Base-by-base conservation (phyloP, 164 flowering plant species). In the Dillenia suffruticosa region DNA sequence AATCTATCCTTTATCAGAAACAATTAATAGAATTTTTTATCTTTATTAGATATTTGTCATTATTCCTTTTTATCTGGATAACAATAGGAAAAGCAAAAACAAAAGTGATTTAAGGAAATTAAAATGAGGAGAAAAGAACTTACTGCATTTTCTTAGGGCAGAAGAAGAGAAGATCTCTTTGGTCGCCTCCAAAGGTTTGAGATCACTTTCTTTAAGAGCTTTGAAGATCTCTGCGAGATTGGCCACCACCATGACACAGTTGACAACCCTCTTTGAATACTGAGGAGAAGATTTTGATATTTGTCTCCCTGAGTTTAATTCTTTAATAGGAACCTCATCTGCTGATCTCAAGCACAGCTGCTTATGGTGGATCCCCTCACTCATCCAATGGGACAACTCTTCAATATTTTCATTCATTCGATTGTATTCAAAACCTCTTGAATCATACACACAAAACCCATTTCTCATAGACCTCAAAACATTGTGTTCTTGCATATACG, bases 381-480 rank as follows among this genome's bases (percentile, higher is more conserved):
- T 64, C 81, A 85, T 79, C 90, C 91, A 87, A 17, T 64, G 52
- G 1, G 70, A 65, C 61, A 88, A 40, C 44, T 70, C 82, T 9
- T 73, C 77, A 1, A 88, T 54, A 22, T 78, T 68, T 69, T 83
- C 82, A 0, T 16, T 59, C 57, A 77, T 54, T 48, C 48, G 54
- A 12, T 61, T 55, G 49, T 75, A 73, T 57, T 77, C 81, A 26
- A 86, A 69, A 5, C 97, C 90, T 59, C 88, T 82, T 0, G 92
- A 75, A 58, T 90, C 94, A 44, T 73, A 88, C 46, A 88, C 84
- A 26, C 92, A 88, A 58, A 90, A 84, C 61, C 97, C 97, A 58
- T 76, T 82, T 49, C 81, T 63, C 64, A 58, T 44, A 40, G 92
- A 88, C 56, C 97, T 78, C 72, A 84, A n/a, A 6, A 88, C 90